Base-by-base conservation (phyloP, 257 asterid genomes). In the Ophiorrhiza pumila region DNA sequence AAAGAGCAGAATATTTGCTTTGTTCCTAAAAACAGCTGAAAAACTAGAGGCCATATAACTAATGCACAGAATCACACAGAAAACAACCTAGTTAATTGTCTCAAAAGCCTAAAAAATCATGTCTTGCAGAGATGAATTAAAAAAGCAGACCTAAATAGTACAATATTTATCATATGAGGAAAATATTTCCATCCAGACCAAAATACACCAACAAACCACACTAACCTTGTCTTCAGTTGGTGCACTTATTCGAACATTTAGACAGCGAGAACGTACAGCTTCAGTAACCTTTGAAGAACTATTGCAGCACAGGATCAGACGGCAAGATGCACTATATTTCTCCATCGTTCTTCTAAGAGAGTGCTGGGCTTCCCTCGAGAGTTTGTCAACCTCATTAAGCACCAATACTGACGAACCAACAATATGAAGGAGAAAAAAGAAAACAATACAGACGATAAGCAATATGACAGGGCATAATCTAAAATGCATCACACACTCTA, bases 281-380 rank as follows among this genome's bases (percentile, higher is more conserved):
- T 92, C 99, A 65, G 89, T 87, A 78, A 95, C 99, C 82, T 89
- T 91, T 68, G 99, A 95, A 80, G 98, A 95, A 85, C 98, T 92
- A 85, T 92, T 95, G 82, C 98, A 90, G 86, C 99, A 95, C 49
- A 91, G 83, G 62, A 95, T 89, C 78, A 95, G 88, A 50, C 97
- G 91, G 81, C 99, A 95, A 39, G 96, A 92, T 34, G 93, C 76
- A 84, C 99, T 95, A 69, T 92, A 91, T 83, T 91, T 95, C 91
- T 95, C 99, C 99, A 95, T 95, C 77, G 98, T 95, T 83, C 98
- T 90, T 75, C 98, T 85, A 42, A 95, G 98, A 73, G 99, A 95
- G 80, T 95, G 98, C 27, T 95, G 99, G 75, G 98, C 99, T 89
- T 95, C 99, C 83, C 98, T 87, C 56, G 98, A 94, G 80, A 94